Conservation (phyloP, 345 rosid genomes). For the Camelina sativa region DNA sequence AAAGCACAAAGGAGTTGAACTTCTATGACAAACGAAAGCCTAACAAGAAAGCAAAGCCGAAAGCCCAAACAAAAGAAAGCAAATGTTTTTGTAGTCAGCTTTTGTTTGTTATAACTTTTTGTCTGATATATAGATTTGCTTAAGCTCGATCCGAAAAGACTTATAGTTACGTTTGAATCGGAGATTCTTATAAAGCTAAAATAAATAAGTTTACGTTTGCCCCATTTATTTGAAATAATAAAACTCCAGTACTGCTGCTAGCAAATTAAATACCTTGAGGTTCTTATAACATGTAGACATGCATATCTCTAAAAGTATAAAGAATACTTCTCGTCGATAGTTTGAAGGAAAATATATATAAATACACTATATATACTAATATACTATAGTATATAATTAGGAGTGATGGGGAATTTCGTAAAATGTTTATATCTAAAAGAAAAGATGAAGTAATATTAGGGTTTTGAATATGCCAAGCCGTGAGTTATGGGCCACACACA, state of each 20-base stretch:
- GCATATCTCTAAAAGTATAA: not conserved
- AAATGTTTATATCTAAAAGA: not conserved
- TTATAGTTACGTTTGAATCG: not conserved
- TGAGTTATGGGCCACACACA: slow-evolving; percentile 22
- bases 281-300: slow-evolving; percentile 3
- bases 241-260: too few species aligned
- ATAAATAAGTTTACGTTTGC: not conserved
- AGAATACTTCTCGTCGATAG: not conserved
- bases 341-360: not conserved
- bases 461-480: not conserved
- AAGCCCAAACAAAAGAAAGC: not conserved
- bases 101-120: not conserved
- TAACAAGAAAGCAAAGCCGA: not conserved
- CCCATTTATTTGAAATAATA: not conserved
- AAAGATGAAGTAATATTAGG: not conserved
- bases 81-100: not conserved
- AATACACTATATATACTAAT: not conserved
- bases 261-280: not conserved
- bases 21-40: slow-evolving; percentile 1
- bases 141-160: not conserved
- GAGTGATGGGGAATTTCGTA: not conserved
- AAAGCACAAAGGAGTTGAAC: not conserved
- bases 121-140: not conserved
- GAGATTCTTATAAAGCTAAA: not conserved
- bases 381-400: not conserved